Base-by-base conservation (phyloP, 1,284 basidiomycete genomes). In the Schizophyllum commune region DNA sequence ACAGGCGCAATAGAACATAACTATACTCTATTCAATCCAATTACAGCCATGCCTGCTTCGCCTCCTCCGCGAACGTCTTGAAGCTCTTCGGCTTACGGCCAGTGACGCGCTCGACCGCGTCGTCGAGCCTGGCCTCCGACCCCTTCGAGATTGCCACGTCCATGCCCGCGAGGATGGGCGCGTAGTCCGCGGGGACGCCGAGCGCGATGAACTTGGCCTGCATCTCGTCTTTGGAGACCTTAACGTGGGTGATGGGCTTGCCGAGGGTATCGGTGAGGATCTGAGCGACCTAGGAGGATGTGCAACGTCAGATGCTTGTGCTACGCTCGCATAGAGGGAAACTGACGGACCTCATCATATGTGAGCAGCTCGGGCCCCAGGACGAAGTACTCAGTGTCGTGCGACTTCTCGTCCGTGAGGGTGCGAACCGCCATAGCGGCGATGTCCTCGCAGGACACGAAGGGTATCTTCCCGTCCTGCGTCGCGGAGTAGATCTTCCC, bases 351-450 rank as follows among this genome's bases (percentile, higher is more conserved):
- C 59, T 64, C 21, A 54, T 64, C 60, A 21, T 64, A 64, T 3
- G 63, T 58, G 15, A 60, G 11, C 56, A 62, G 32, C 54, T 64
- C 58, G 1, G 60, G 63, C 20, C 63, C 63, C 34, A 64, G 60
- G 8, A 64, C 19, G 27, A 27, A 27, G 27, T 27, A 27, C 27
- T 27, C 27, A 5, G 27, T 27, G 27, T 27, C 27, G 27, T 27
- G 27, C 27, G 27, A 27, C 27, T 27, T 27, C 27, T 27, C 27
- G 27, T 27, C 27, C 27, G 27, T 27, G 27, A 27, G 27, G 27
- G 27, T 27, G 27, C 27, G 27, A 27, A 27, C 27, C 27, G 27
- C 27, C 27, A 27, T 27, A 5, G 27, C 27, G 5, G 27, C 27
- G 27, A 27, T 27, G 27, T 27, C 27, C 5, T 27, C 27, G 27